Percentiles rank a stretch among this genome's conserved stretches.
These are phyloP conservation scores for Diutina rugosa DNA, from an alignment of 1,139 yeast species.

Conservation along the genomic window DNA sequence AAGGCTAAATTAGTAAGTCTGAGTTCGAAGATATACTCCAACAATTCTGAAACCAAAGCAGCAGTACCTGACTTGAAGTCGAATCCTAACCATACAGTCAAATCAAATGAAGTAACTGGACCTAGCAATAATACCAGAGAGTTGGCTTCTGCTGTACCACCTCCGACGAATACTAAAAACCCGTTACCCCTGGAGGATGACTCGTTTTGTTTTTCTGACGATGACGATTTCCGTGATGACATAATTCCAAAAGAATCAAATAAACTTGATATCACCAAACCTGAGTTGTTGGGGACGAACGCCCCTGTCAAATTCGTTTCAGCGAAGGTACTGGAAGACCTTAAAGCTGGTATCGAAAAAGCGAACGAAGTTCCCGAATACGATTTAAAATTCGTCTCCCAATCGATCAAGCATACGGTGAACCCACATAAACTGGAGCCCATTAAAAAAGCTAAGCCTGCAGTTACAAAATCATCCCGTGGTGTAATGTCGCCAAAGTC, in stretches of 20 bases:
- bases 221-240: background rate
- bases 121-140: background rate
- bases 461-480: background rate
- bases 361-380: background rate
- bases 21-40: background rate
- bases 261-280: background rate
- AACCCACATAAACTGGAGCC: background rate
- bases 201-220: slow-evolving; percentile 1
- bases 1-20: background rate
- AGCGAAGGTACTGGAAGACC: background rate
- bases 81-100: background rate
- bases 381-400: background rate
- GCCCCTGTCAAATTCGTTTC: background rate
- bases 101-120: background rate
- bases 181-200: slow-evolving; percentile 1
- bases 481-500: background rate
- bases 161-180: background rate
- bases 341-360: background rate
- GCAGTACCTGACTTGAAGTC: background rate
- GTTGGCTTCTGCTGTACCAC: background rate
- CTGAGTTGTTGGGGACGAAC: background rate
- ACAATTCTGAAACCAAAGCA: background rate
- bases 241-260: background rate
- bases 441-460: background rate
- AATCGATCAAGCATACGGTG: background rate